phyloP scores from a whole-genome alignment of 345 rosid species.

The Eucalyptus leucophloia region DNA sequence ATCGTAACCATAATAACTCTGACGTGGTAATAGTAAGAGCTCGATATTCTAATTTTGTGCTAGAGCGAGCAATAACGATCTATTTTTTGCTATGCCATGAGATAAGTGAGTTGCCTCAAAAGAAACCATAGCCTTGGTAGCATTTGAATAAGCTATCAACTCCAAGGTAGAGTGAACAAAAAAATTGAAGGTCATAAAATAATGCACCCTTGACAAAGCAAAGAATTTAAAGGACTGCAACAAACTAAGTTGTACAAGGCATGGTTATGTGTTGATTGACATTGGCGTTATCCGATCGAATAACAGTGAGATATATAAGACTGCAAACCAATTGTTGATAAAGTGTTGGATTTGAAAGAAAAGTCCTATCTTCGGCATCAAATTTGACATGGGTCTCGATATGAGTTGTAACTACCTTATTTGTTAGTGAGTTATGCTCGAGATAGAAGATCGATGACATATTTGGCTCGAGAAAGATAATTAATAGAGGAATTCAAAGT shows the following conservation, averaged over 20 bases:
- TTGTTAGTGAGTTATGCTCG: neutral
- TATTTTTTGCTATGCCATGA: neutral
- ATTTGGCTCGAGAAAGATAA: neutral
- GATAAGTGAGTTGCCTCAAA: neutral
- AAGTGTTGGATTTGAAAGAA: neutral
- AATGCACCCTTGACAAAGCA: neutral
- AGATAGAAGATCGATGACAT: neutral
- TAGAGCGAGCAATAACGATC: neutral
- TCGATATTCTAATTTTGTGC: neutral
- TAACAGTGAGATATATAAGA: neutral
- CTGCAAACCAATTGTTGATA: neutral
- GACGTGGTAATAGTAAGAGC: neutral
- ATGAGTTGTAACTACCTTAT: neutral
- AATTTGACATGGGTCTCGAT: neutral
- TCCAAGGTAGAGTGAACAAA: neutral
- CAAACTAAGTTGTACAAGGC: neutral
- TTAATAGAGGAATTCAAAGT: neutral
- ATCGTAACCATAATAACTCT: neutral
- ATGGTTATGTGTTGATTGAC: neutral
- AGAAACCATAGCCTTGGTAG: neutral
- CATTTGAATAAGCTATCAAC: neutral
- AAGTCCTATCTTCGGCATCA: neutral
- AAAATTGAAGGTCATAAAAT: neutral
- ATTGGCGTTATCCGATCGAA: neutral
- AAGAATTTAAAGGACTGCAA: neutral